Evolutionary conservation across 2,329 filamentous ascomycete genomes (phyloP).

Genomic region (Alternaria alternata): DNA sequence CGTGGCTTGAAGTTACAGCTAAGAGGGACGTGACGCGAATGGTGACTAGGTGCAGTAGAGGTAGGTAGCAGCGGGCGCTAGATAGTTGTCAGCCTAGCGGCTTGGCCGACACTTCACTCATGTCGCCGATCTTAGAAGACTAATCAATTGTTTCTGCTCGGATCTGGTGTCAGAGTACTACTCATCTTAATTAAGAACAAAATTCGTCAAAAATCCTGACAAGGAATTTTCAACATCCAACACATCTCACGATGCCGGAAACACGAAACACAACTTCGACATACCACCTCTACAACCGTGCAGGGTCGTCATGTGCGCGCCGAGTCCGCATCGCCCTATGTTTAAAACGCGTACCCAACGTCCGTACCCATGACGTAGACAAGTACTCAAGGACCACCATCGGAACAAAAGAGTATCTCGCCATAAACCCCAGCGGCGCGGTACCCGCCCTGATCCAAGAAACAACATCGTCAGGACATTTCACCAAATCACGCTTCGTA

Average conservation of each 20-base stretch:
- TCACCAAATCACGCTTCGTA: not conserved
- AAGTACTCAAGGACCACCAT: conserved; percentile 58
- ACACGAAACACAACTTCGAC: not conserved
- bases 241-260: not conserved
- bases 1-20: not conserved
- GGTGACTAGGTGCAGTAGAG: conserved; percentile 5
- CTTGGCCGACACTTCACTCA: conserved; percentile 8
- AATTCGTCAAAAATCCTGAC: not conserved
- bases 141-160: not conserved
- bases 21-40: not conserved
- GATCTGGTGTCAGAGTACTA: too few relatives aligned
- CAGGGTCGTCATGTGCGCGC: conserved; percentile 69
- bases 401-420: conserved; percentile 58
- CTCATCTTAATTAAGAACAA: not conserved
- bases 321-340: conserved; percentile 68
- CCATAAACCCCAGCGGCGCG: conserved; percentile 59
- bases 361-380: conserved; percentile 63
- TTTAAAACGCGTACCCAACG: conserved; percentile 53
- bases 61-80: conserved; percentile 11
- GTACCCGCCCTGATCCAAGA: conserved; percentile 3
- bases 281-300: conserved; percentile 65
- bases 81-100: conserved; percentile 5
- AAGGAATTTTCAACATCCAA: not conserved
- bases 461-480: conserved; percentile 60
- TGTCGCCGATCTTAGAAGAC: not conserved